phyloP scores from a whole-genome alignment of 768 basidiomycete species.

The Thelephora ganbajun region DNA sequence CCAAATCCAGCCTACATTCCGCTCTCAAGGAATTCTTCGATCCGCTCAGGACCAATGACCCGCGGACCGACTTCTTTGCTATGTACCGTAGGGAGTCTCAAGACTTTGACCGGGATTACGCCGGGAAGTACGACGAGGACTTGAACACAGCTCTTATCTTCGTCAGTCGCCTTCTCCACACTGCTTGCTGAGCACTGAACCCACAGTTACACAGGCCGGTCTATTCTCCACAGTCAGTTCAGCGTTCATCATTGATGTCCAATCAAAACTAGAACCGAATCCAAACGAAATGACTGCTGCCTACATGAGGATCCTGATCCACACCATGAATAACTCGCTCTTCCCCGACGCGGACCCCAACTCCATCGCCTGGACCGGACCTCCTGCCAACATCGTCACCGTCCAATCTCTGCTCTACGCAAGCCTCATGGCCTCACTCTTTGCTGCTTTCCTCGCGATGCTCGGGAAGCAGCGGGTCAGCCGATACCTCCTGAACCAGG shows the following conservation, averaged over 20 bases:
- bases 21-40: background rate
- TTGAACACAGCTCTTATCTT: slow-evolving; percentile 14
- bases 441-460: slow-evolving; percentile 10
- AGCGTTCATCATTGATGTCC: background rate
- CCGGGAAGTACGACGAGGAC: slow-evolving; percentile 9
- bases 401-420: slow-evolving; percentile 9
- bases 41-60: background rate
- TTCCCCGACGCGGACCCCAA: background rate
- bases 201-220: background rate
- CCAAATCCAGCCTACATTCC: background rate
- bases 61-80: background rate
- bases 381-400: slow-evolving; percentile 2
- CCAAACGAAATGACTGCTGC: background rate
- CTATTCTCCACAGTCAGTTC: background rate
- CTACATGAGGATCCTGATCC: background rate
- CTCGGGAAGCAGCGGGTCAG: slow-evolving; percentile 11
- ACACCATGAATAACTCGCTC: background rate
- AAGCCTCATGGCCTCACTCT: slow-evolving; percentile 6
- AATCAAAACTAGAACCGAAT: background rate
- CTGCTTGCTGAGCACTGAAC: background rate
- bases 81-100: background rate
- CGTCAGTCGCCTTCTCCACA: slow-evolving; percentile 4
- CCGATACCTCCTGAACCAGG: background rate
- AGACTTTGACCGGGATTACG: slow-evolving; percentile 8
- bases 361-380: slow-evolving; percentile 3